Base-by-base conservation (phyloP, 768 basidiomycete genomes). In the Cubamyces lactineus region DNA sequence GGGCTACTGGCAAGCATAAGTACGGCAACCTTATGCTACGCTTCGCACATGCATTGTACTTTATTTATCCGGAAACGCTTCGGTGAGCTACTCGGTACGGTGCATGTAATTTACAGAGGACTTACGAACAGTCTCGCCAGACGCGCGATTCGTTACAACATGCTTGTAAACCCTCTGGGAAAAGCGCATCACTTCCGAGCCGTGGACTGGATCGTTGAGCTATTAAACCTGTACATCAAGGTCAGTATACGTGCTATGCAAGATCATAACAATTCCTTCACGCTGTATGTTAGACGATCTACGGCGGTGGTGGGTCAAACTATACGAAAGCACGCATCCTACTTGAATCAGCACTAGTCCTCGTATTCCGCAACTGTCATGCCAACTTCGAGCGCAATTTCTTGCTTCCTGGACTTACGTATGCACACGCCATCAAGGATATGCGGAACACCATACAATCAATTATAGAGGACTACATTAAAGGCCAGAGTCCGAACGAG, bases 141-240 rank as follows among this genome's bases (percentile, higher is more conserved):
- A 24, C 41, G 43, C 0, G 68, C 70, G 0, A 63, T 75, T 12
- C 63, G 62, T 0, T 62, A 63, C 46, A 71, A 72, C 41, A 62
- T 68, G 1, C 77, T 26, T 21, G 49, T 70, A 5, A 82, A 81
- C 59, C 79, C 76, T 0, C 78, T 71, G 0, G 78, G 79, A 0
- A 69, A 71, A 39, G 50, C 59, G 8, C 67, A 69, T 2, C 58
- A 63, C 0, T 82, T 74, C 38, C 63, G 72, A 1, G 73, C 68
- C 0, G 66, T 79, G 2, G 79, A 81, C 51, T 81, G 78, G 79
- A 55, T 73, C 9, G 67, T 78, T 1, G 78, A 83, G 58, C 68
- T 75, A 3, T 75, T 79, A 26, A 81, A 82, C 57, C 70, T 80
- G 1, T 79, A 74, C n/a, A 79, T 72, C 7, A 82, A 80, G 69